phyloP scores from a whole-genome alignment of 73 alveolate species.

The Paramecium caudatum region DNA sequence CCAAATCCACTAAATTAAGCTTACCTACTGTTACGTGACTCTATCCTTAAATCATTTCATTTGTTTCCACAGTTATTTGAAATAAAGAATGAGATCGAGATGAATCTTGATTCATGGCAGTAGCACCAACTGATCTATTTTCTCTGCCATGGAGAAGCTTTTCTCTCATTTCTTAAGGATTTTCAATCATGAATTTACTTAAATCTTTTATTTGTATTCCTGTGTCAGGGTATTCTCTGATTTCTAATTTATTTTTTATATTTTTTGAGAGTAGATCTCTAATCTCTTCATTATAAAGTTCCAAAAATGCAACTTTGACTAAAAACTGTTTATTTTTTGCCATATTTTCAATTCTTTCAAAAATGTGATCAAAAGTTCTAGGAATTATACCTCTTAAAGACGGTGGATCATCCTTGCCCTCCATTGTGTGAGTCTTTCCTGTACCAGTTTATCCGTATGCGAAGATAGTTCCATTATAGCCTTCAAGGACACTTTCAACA shows the following conservation, averaged over 20 bases:
- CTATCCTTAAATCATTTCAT: conserved; percentile 88
- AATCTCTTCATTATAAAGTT: conserved; percentile 96
- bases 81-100: conserved; percentile 93
- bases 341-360: conserved; percentile 88
- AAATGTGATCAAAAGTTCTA: conserved; percentile 96
- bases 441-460: conserved; percentile 99
- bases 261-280: conserved; percentile 89
- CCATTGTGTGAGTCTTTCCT: conserved; percentile 98
- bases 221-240: conserved; percentile 92
- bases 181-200: conserved; percentile 90
- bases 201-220: conserved; percentile 94
- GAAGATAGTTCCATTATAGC: conserved; percentile 98
- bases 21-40: conserved; percentile 94
- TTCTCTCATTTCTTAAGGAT: conserved; percentile 89
- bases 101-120: conserved; percentile 93
- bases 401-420: conserved; percentile 94
- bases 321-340: conserved; percentile 86
- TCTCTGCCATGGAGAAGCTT: conserved; percentile 92
- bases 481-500: conserved; percentile 94
- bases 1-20: conserved; percentile 96
- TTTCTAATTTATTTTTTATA: conserved; percentile 84
- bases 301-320: conserved; percentile 92
- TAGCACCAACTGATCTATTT: conserved; percentile 95
- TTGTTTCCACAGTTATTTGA: conserved; percentile 89
- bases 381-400: conserved; percentile 96